Base-by-base conservation (phyloP, 371 early-diverging fungal genomes). In the Saksenaea oblongispora region DNA sequence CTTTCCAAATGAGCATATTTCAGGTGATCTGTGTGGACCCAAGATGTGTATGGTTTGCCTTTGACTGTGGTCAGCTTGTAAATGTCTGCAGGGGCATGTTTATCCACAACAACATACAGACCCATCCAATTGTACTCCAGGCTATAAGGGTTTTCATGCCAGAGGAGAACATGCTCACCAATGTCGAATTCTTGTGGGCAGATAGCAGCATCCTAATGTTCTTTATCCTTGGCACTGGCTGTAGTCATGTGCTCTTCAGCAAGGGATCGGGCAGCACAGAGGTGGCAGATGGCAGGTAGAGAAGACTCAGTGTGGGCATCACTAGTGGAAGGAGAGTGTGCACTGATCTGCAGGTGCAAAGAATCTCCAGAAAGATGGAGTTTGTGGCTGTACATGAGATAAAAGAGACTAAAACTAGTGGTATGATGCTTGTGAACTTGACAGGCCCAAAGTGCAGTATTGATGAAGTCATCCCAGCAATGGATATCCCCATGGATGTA, bases 401-500 rank as follows among this genome's bases (percentile, higher is more conserved):
- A 60, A 11, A 60, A 60, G 9, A 47, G 47, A 24, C 26, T 26
- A 0, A 44, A 28, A 31, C 60, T 47, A 7, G 47, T n/a, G 0
- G 59, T 42, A 14, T n/a, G 18, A 28, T 59, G 39, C 11, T 17
- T 44, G 5, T 44, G 22, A 39, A 59, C 27, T 17, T 28, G 39
- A 26, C 41, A 39, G n/a, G n/a, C n/a, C n/a, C n/a, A n/a, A n/a
- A n/a, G n/a, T n/a, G n/a, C n/a, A n/a, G n/a, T n/a, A n/a, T 68
- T 26, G 1, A 64, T 42, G 27, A 64, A 68, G 26, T 68, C 69
- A 58, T 64, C 69, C 69, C 61, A 68, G 4, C 61, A n/a, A 51
- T 63, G 56, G 2, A 64, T 58, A 1, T 56, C 62, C 24, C 69
- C 64, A 54, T 63, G 56, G 1, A 24, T 17, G 31, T 62, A 69